A percentile compares a stretch with the other conserved stretches of the same genome.
These are phyloP conservation scores for Penicillium oxalicum DNA, from an alignment of 2,329 filamentous ascomycete species.

Conservation along the genomic window DNA sequence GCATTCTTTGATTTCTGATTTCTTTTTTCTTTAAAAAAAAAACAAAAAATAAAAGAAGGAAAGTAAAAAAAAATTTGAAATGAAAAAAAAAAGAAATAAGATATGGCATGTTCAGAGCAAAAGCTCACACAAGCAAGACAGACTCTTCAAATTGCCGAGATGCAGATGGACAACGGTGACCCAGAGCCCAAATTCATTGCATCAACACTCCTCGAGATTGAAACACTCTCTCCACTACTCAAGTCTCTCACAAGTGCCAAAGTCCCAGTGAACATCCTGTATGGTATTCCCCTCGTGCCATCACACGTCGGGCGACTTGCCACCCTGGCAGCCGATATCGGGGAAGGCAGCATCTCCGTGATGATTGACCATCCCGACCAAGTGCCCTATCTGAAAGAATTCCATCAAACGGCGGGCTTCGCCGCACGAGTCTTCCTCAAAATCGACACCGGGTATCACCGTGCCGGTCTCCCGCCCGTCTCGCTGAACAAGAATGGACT, in stretches of 20 bases:
- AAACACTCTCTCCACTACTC: constrained; percentile 58
- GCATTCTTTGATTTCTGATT: background rate
- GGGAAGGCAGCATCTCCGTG: constrained; percentile 53
- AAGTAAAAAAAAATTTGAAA: background rate
- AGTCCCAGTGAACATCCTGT: constrained; percentile 58
- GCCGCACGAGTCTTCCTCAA: constrained; percentile 61
- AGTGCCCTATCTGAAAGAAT: constrained; percentile 45
- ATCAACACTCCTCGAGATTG: constrained; percentile 69
- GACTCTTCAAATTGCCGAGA: constrained; percentile 59
- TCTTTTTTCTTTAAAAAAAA: background rate
- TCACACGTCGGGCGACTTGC: constrained; percentile 57
- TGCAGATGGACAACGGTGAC: constrained; percentile 61
- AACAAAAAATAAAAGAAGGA: background rate
- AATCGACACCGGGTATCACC: constrained; percentile 66
- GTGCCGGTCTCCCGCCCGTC: constrained; percentile 58
- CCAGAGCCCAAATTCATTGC: constrained; percentile 58
- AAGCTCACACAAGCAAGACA: constrained; percentile 23
- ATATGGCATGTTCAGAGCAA: no score
- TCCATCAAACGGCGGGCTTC: constrained; percentile 40
- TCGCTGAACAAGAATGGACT: constrained; percentile 37
- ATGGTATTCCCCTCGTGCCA: constrained; percentile 63
- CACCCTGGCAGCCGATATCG: constrained; percentile 50
- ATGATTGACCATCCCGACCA: constrained; percentile 66
- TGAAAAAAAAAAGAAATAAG: no score
- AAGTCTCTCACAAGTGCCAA: constrained; percentile 51